Evolutionary conservation across 2,329 filamentous ascomycete genomes (phyloP), one percentile per base, ranked within the genome.

Genomic region (Fusarium metavorans): DNA sequence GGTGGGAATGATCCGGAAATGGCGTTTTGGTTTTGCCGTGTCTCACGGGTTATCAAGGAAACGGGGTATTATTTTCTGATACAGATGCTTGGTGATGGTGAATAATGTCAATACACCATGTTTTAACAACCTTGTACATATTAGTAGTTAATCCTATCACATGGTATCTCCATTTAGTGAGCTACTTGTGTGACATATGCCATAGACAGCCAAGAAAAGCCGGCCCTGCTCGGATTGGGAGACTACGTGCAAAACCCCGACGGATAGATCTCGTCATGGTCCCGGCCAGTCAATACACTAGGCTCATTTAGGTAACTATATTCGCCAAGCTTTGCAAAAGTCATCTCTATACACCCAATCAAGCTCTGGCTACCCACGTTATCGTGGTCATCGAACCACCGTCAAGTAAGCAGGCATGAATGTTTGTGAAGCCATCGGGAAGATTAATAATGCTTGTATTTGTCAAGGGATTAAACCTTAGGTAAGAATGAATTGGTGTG

Each of bases 21-120:
- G 20, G 25, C 27, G 0, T 10, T 25, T 8, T 54, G 59, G 54
- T 60, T 41, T 18, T 5, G 25, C 4, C 56, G 68, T 8, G 50
- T 70, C 7, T 60, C 57, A 18, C 3, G 35, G 10, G 39, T 50
- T 9, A 60, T 70, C 7, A 39, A 34, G 20, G 64, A 39, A 7
- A 64, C 57, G n/a, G 63, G 67, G 0, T 70, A 62, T n/a, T 39
- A 30, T 23, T 70, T 67, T 16, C 20, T 66, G 16, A 34, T 20
- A 14, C 30, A 48, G 5, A 27, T 34, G 6, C 20, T 54, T 32
- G 27, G 5, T 9, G 10, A 32, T 5, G 18, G 8, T 6, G 10
- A 52, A 9, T 52, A 52, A 32, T 20, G 9, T 14, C 4, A 16
- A 20, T 14, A 4, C 11, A 20, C 13, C 18, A 52, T n/a, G 2